These are phyloP conservation scores for Musa itinerans DNA, from an alignment of 176 grass and related monocot species.

Conservation along the genomic window DNA sequence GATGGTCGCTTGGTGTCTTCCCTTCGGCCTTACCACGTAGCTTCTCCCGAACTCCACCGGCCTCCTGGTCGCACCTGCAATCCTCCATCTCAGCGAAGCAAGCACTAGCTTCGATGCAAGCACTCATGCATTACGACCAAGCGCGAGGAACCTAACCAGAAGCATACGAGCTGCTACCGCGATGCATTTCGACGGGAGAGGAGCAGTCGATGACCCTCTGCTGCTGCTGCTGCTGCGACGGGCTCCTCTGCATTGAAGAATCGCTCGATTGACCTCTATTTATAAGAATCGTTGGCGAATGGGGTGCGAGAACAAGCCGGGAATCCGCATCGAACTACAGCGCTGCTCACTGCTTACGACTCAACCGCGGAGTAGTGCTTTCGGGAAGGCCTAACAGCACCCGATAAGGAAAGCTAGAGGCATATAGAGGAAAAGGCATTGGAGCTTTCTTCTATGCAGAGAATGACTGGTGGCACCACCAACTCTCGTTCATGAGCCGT, in stretches of 20 bases:
- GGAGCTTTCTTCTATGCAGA: not conserved
- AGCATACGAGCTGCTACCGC: conserved; percentile 1
- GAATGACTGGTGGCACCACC: not conserved
- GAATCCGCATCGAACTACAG: not conserved
- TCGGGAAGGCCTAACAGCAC: not conserved
- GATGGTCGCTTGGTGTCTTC: conserved; percentile 3
- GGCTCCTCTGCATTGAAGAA: not conserved
- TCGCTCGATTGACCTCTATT: not conserved
- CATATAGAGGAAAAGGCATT: not conserved
- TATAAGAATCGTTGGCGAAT: not conserved
- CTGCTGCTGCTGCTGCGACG: not conserved
- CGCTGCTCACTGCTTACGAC: not conserved
- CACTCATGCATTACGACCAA: not conserved
- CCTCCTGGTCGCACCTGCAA: conserved; percentile 1
- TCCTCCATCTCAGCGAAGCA: not conserved
- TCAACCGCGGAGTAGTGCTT: not conserved
- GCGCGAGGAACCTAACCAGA: not conserved
- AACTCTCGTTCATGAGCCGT: too few relatives aligned
- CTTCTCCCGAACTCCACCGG: not conserved
- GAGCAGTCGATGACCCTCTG: not conserved
- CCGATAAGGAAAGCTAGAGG: not conserved
- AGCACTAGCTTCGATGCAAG: not conserved
- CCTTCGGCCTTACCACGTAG: not conserved
- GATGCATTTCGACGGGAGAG: not conserved
- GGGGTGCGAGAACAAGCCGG: not conserved